A percentile compares a stretch with the other conserved stretches of the same genome.
Conservation (phyloP, 257 asterid species). For the Ajuga chamaepitys region DNA sequence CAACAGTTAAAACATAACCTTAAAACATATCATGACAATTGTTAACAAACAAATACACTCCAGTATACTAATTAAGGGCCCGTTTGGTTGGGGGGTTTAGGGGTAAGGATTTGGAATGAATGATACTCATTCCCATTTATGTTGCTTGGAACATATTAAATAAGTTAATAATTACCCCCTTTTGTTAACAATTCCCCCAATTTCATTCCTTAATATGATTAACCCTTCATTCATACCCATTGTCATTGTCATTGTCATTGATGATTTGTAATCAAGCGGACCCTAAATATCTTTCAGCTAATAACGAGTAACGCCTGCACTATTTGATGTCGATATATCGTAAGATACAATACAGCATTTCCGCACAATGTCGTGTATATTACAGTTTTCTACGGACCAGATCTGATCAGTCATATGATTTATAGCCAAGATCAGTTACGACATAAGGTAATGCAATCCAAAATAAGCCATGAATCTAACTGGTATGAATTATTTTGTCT, state of each 20-base stretch:
- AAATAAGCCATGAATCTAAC: background rate
- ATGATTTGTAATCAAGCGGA: too few relatives aligned
- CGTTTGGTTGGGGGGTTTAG: too few relatives aligned
- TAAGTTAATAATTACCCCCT: too few relatives aligned
- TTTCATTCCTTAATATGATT: too few relatives aligned
- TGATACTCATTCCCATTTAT: too few relatives aligned
- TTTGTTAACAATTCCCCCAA: too few relatives aligned
- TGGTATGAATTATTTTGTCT: background rate
- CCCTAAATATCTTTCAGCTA: background rate
- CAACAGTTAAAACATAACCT: background rate
- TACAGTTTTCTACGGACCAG: background rate
- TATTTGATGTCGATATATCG: background rate
- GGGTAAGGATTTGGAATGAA: too few relatives aligned
- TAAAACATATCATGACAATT: conserved; percentile 1
- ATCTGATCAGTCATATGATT: background rate
- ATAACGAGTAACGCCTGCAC: background rate
- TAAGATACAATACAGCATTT: background rate
- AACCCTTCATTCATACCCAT: too few relatives aligned
- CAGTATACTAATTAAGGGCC: background rate
- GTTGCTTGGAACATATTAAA: too few relatives aligned
- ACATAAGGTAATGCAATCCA: background rate
- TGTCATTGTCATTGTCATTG: too few relatives aligned
- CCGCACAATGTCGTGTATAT: background rate
- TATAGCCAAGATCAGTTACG: background rate
- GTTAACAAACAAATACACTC: background rate